Evolutionary conservation across 2,329 filamentous ascomycete genomes (phyloP).

Genomic region (Penicillium sp.): DNA sequence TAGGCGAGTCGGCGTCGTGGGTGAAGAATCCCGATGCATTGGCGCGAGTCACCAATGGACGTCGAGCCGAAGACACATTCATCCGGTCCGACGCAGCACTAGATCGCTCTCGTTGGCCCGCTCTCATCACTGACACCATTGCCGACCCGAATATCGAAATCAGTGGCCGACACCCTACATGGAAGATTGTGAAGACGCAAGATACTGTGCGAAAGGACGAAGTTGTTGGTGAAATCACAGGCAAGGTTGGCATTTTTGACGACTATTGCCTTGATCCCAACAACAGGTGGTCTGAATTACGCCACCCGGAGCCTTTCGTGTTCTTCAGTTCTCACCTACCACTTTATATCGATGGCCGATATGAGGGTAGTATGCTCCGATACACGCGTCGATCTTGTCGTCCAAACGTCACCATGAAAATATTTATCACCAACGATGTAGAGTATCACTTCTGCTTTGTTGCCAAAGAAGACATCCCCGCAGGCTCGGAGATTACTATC

Average conservation of each 20-base stretch:
- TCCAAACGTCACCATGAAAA: constrained; percentile 85
- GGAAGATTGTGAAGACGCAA: constrained; percentile 60
- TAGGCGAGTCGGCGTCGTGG: constrained; percentile 75
- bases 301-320: constrained; percentile 66
- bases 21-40: constrained; percentile 71
- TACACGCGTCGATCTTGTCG: constrained; percentile 91
- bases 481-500: constrained; percentile 51
- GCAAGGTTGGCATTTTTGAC: constrained; percentile 71
- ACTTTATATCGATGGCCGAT: constrained; percentile 87
- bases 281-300: constrained; percentile 68
- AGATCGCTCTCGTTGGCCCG: constrained; percentile 55
- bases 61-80: constrained; percentile 68
- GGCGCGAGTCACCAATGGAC: constrained; percentile 65
- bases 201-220: constrained; percentile 52
- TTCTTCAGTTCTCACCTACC: constrained; percentile 87
- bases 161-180: constrained; percentile 63
- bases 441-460: constrained; percentile 94
- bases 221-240: constrained; percentile 73
- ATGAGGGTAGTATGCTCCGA: constrained; percentile 80
- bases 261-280: constrained; percentile 67
- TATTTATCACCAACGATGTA: constrained; percentile 72
- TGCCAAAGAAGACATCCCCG: constrained; percentile 71
- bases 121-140: constrained; percentile 54
- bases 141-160: constrained; percentile 50
- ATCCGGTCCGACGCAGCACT: constrained; percentile 57